A percentile compares a stretch with the other conserved stretches of the same genome.
phyloP scores from a whole-genome alignment of 495 filamentous ascomycete genomes.

The Cercophora newfieldiana region DNA sequence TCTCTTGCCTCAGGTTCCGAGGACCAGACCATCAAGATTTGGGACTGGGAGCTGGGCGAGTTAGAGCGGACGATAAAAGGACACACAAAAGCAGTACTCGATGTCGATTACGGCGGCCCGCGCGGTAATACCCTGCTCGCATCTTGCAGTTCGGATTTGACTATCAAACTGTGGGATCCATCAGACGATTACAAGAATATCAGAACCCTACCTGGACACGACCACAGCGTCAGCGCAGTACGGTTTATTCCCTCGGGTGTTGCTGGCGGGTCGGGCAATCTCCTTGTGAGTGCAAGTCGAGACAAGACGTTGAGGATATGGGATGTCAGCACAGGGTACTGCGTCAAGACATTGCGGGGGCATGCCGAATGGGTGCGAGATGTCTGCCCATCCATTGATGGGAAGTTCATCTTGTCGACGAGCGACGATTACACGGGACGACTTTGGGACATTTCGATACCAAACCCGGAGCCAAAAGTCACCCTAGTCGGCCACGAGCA shows the following conservation, averaged over 20 bases:
- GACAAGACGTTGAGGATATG: constrained; percentile 86
- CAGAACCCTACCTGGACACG: constrained; percentile 87
- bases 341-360: constrained; percentile 78
- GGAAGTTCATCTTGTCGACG: constrained; percentile 75
- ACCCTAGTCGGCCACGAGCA: constrained; percentile 90
- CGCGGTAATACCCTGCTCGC: constrained; percentile 83
- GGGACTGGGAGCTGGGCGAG: constrained; percentile 97
- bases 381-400: constrained; percentile 79
- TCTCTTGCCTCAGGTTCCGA: constrained; percentile 91
- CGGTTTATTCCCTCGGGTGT: constrained; percentile 84
- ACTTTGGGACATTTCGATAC: constrained; percentile 79
- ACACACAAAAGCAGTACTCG: constrained; percentile 85
- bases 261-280: constrained; percentile 67
- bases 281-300: constrained; percentile 76
- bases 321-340: constrained; percentile 93
- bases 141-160: constrained; percentile 86
- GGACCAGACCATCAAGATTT: constrained; percentile 86
- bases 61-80: constrained; percentile 90
- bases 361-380: constrained; percentile 91
- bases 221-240: constrained; percentile 85
- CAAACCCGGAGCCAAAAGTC: constrained; percentile 70
- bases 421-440: constrained; percentile 79
- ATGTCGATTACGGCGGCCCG: constrained; percentile 90
- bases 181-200: constrained; percentile 95
- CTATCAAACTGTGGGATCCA: constrained; percentile 96